phyloP scores from a whole-genome alignment of 805 yeast genomes.

The Candida tibetensis region DNA sequence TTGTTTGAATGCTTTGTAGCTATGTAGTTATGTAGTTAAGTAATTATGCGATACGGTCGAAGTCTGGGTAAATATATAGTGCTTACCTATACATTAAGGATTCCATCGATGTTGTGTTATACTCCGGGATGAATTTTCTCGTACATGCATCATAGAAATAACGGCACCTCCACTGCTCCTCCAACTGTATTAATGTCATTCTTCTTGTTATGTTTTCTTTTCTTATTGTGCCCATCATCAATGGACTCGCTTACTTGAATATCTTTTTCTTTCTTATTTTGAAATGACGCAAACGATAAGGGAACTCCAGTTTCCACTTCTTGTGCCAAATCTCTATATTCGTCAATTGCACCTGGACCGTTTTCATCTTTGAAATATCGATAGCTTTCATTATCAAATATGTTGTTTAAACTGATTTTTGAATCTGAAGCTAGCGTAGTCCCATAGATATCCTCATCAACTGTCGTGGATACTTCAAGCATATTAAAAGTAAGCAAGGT shows the following conservation, averaged over 20 bases:
- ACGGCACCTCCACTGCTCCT: constrained; percentile 45
- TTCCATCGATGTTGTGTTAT: no score
- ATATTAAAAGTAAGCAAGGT: constrained; percentile 39
- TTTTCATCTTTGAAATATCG: constrained; percentile 15
- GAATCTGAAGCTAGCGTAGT: constrained; percentile 2
- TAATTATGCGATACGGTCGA: no score
- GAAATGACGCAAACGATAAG: constrained; percentile 26
- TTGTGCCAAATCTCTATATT: constrained; percentile 7
- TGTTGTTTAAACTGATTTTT: constrained; percentile 14
- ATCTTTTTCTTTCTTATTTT: constrained; percentile 1
- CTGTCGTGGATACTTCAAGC: constrained; percentile 27
- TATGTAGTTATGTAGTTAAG: neutral
- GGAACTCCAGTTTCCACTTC: constrained; percentile 7
- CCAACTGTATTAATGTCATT: constrained; percentile 29
- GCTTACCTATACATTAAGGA: no score
- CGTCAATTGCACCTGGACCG: neutral
- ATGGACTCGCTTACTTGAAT: constrained; percentile 6
- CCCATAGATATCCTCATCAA: constrained; percentile 11
- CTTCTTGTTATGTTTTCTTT: constrained; percentile 1
- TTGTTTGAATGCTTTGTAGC: neutral
- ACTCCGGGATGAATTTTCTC: no score
- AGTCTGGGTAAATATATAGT: no score
- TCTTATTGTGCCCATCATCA: constrained; percentile 1
- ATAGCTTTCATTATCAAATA: constrained; percentile 28
- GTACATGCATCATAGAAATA: constrained; percentile 28